Evolutionary conservation across 441 rosid species (phyloP).

Genomic region (Monsonia emarginata): DNA sequence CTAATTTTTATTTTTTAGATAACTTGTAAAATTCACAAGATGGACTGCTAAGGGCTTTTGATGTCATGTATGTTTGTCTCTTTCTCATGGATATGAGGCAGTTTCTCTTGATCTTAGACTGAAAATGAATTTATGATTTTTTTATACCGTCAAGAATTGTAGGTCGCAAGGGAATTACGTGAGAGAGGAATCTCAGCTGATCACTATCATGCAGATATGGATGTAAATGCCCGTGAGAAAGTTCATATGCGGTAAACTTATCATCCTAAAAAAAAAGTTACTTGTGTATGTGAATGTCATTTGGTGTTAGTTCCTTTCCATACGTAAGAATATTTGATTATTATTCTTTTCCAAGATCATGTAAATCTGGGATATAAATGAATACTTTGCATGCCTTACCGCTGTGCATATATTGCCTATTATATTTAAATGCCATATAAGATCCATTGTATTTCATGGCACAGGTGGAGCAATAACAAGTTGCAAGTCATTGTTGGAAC

Average conservation of each 20-base stretch:
- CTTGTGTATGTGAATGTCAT: background rate
- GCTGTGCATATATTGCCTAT: background rate
- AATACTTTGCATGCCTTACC: background rate
- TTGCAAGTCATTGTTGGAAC: constrained; percentile 95
- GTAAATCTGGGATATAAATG: background rate
- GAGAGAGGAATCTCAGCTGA: constrained; percentile 73
- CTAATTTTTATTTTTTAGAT: background rate
- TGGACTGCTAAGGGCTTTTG: background rate
- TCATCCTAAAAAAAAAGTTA: constrained; percentile 14
- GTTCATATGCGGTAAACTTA: constrained; percentile 63
- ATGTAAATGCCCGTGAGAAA: constrained; percentile 68
- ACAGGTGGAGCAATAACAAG: constrained; percentile 92
- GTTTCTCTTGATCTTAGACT: constrained; percentile 3
- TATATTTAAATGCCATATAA: background rate
- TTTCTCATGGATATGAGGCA: constrained; percentile 2
- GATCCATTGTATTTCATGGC: constrained; percentile 19
- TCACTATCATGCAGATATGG: constrained; percentile 94
- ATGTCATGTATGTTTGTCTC: background rate
- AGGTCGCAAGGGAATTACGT: constrained; percentile 80
- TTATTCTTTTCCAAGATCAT: background rate
- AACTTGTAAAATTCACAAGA: background rate
- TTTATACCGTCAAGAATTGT: constrained; percentile 23
- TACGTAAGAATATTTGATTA: background rate
- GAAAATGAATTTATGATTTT: constrained; percentile 9
- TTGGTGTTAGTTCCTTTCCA: background rate